Base-by-base conservation (phyloP, 1,284 basidiomycete genomes). In the Melanopsichium pennsylvanicum region DNA sequence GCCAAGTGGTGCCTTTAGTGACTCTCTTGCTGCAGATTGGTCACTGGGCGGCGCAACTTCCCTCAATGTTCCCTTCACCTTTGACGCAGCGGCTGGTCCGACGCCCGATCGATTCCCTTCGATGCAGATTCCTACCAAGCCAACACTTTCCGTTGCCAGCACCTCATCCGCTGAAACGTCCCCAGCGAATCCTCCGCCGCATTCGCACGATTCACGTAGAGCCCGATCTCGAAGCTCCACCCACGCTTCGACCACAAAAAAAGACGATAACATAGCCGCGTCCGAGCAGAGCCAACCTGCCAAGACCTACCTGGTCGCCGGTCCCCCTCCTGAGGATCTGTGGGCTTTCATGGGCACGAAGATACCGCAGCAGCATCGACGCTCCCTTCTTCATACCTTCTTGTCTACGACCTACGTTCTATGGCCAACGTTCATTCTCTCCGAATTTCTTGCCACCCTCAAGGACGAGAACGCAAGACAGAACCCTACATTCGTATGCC, bases 341-440 rank as follows among this genome's bases (percentile, higher is more conserved):
- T 70, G 67, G 67, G 49, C 49, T 4, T 70, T 64, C 46, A 64
- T 70, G 52, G 49, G 56, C 25, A 51, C 61, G 22, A 70, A 64
- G 31, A 70, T 70, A 10, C 67, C 60, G 5, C 55, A 54, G 31
- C 66, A 69, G 26, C 66, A 69, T 38, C 56, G 67, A 43, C 56
- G 67, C 7, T 60, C 67, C 5, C 56, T 70, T 8, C 37, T 70
- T 1, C 67, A 70, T 33, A 70, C 56, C 19, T 70, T 70, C 49
- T 46, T 70, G 10, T 64, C 67, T 12, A 70, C 67, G 8, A 70
- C 61, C 35, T 70, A 70, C 41, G 67, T 70, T 19, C 38, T 70
- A 13, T 70, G 67, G 67, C 67, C 67, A 15, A 70, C 67, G 3
- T 70, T 70, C 27, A 60, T 70, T 25, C 56, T 64, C 10, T 64